Evolutionary conservation across 1,284 basidiomycete genomes (phyloP).

Genomic region (Waitea zeae): DNA sequence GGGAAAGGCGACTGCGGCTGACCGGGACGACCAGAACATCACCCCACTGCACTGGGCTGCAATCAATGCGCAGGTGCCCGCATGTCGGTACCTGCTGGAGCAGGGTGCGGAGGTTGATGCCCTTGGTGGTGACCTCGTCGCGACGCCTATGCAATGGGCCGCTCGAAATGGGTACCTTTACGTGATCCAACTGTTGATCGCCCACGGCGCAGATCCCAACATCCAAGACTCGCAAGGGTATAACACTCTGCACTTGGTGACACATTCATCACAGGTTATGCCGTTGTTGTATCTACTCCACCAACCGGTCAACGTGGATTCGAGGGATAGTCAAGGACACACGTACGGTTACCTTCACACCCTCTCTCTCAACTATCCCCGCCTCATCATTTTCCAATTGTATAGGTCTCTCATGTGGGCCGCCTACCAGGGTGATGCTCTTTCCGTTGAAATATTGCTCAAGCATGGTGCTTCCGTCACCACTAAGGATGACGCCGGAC

Average conservation of each 20-base stretch:
- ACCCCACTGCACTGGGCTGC: constrained; percentile 96
- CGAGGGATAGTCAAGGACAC: constrained; percentile 82
- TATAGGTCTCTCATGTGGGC: constrained; percentile 99
- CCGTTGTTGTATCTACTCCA: constrained; percentile 85
- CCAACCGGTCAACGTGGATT: constrained; percentile 79
- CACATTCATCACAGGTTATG: constrained; percentile 91
- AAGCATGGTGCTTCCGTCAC: constrained; percentile 74
- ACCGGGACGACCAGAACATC: constrained; percentile 81
- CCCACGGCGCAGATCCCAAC: constrained; percentile 83
- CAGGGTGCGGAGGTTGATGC: constrained; percentile 94
- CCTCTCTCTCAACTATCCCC: no score
- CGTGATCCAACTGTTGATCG: constrained; percentile 80
- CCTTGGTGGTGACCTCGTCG: constrained; percentile 86
- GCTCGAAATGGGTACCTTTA: constrained; percentile 93
- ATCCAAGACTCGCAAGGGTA: constrained; percentile 90
- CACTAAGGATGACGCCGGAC: constrained; percentile 63
- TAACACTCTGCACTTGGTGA: constrained; percentile 89
- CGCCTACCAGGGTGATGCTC: constrained; percentile 93
- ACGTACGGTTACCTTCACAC: no score
- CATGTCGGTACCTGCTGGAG: constrained; percentile 72
- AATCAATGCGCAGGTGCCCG: constrained; percentile 75
- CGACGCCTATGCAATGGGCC: constrained; percentile 96
- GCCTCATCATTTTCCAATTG: no score
- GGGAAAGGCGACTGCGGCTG: constrained; percentile 57
- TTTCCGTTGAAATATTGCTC: constrained; percentile 84